These are phyloP conservation scores for Mycena capillaripes DNA, from an alignment of 768 basidiomycete species.

Conservation along the genomic window DNA sequence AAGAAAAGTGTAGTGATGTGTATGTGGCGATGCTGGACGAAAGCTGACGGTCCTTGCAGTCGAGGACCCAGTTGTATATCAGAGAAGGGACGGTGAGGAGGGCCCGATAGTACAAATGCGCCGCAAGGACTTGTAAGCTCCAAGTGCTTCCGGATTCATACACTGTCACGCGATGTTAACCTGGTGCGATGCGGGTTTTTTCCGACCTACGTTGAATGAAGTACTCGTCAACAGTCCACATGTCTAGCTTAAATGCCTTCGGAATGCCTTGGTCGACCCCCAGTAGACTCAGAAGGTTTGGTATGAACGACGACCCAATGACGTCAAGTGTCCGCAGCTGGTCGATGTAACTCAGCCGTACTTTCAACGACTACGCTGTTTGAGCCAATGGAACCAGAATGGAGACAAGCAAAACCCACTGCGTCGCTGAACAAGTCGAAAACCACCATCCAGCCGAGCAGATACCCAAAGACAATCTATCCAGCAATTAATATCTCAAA, in stretches of 20 bases:
- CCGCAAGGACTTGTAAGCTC: slow-evolving; percentile 77
- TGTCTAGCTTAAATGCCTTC: slow-evolving; percentile 84
- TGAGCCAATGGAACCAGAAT: background rate
- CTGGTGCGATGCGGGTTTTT: background rate
- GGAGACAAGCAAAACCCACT: slow-evolving; percentile 61
- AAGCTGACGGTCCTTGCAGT: slow-evolving; percentile 91
- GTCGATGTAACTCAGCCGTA: slow-evolving; percentile 88
- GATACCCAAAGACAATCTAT: slow-evolving; percentile 69
- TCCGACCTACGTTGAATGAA: slow-evolving; percentile 74
- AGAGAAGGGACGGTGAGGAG: slow-evolving; percentile 88
- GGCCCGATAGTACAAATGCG: slow-evolving; percentile 91
- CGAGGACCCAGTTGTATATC: slow-evolving; percentile 87
- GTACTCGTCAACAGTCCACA: slow-evolving; percentile 90
- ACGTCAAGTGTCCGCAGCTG: slow-evolving; percentile 82
- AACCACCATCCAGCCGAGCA: slow-evolving; percentile 92
- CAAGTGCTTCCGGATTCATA: slow-evolving; percentile 67
- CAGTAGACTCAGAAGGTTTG: slow-evolving; percentile 76
- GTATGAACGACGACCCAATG: slow-evolving; percentile 76
- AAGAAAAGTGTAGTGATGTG: slow-evolving; percentile 90
- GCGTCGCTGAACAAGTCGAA: slow-evolving; percentile 89
- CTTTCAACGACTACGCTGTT: slow-evolving; percentile 80
- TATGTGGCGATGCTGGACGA: slow-evolving; percentile 81
- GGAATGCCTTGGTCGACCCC: slow-evolving; percentile 74
- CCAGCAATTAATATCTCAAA: slow-evolving; percentile 7
- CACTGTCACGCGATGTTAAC: slow-evolving; percentile 54